Base-by-base conservation (phyloP, 2,329 filamentous ascomycete species). In the Rugonectria rugulosa region DNA sequence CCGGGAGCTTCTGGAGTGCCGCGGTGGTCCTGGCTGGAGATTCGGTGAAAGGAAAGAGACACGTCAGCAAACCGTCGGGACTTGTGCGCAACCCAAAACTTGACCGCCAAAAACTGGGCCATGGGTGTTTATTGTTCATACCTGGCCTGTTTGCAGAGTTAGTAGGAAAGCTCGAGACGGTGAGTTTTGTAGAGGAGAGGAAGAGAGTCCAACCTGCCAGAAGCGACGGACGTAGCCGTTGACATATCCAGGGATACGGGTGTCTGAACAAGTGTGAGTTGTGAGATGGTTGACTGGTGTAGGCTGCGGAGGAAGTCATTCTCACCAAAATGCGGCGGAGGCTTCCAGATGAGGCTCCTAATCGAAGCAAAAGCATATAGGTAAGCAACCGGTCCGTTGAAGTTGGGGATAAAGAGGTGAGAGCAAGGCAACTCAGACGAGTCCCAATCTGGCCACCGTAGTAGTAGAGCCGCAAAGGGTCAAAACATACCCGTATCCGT, bases 341-440 rank as follows among this genome's bases (percentile, higher is more conserved):
- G 94, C 74, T 98, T 99, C 93, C 93, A 99, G 68, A 99, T 97
- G 72, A 99, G 78, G 73, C 92, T 97, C 77, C 94, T 79, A 53
- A 26, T 38, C 26, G 43, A 46, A 29, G 15, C 17, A 23, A 46
- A 21, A 21, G 31, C 11, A 43, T 27, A 49, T 19, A 43, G 21
- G 53, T 47, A 24, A 51, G 41, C 23, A 58, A 64, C 56, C 56
- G 38, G 20, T 44, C 40, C 34, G 53, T 37, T n/a, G 48, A 21
- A n/a, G 31, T 14, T 21, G 49, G 32, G 9, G 34, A 56, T 17
- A 38, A 21, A 23, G 47, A n/a, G 26, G 34, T 32, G 11, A 47
- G 31, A 46, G 26, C 40, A 31, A 24, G 47, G 27, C 31, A 42
- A 32, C 29, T 11, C 24, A 27, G 45, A 29, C 24, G 19, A 40